Base-by-base conservation (phyloP, 1,139 yeast genomes). In the Yamadazyma aaseri region DNA sequence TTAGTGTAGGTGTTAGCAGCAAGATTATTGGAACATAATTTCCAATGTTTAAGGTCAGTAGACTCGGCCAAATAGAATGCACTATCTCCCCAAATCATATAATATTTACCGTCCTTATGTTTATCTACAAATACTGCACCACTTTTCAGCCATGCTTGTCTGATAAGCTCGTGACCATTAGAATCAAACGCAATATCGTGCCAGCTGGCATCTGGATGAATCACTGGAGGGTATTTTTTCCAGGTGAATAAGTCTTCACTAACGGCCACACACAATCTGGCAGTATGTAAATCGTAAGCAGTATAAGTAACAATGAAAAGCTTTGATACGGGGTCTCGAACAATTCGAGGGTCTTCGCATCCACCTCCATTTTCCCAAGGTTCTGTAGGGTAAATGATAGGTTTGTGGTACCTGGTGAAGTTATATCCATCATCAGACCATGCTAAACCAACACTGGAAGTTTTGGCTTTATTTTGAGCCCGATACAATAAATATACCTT, bases 21-120 rank as follows among this genome's bases (percentile, higher is more conserved):
- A 33, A 51, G 54, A 28, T 47, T 46, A 29, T 51, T 46, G 18
- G 52, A 44, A 3, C 55, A 46, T 12, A 61, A 37, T n/a, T 40
- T 38, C 74, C 74, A 68, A 40, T 63, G 45, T 20, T 58, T 42
- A 42, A 67, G 45, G 40, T 68, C 73, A 13, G 41, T 44, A 5
- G 67, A 59, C 20, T 50, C 55, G 3, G 73, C 73, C 42, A 68
- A 55, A 40, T 65, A 61, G 37, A 68, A 56, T 17, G 60, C 58
- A 13, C 62, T 55, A 43, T 69, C 74, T 8, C 74, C 74, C 69
- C 71, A 69, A 22, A 69, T 56, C 74, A 69, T 69, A 41, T 65
- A 65, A 44, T 63, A 68, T 29, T 57, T 55, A 5, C 70, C 71
- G 41, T 65, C 67, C 18, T 42, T 43, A 32, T 51, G 49, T 29